Evolutionary conservation across 768 basidiomycete species (phyloP), one percentile per base, ranked within the genome.

Genomic region (Suillus spraguei): DNA sequence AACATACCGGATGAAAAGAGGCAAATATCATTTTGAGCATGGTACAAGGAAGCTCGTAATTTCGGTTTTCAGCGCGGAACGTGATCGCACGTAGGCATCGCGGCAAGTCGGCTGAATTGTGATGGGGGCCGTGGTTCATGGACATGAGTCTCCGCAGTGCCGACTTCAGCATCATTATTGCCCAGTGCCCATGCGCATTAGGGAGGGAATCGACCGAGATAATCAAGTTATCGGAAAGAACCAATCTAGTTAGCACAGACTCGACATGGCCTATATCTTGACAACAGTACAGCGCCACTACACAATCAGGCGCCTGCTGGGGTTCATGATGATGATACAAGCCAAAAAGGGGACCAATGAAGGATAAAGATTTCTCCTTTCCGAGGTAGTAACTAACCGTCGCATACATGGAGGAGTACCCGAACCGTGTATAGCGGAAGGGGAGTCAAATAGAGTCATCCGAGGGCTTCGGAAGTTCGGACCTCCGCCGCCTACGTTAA

Each of bases 1-100:
- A 68, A 61, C 60, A 65, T 55, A 59, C 59, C 74, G 74, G 72
- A 69, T 66, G 53, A 47, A n/a, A 68, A 71, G 41, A 1, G 69
- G 56, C 11, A 47, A 22, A 46, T 60, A 59, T 62, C 66, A 68
- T 65, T 60, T 63, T 63, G 59, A 20, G 35, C 14, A 55, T 59
- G 33, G 60, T 49, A 36, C 50, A 60, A 61, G 46, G 59, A 68
- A 61, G 52, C 59, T 22, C 39, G 24, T 28, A 56, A 41, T 58
- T 52, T 32, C 24, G 22, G 55, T 4, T 28, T 41, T 10, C 13
- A 28, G 11, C 56, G 17, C 41, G 20, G 38, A 28, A 58, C 20
- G 39, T 32, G 56, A 58, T 58, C 28, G 20, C 28, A 32, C 39
- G 56, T 28, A 41, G 24, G 56, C 56, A 58, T 41, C 24, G 39